Evolutionary conservation across 139 green algal genomes (phyloP), one percentile per base, ranked within the genome.

Genomic region (Chlamydomonas schloesseri): DNA sequence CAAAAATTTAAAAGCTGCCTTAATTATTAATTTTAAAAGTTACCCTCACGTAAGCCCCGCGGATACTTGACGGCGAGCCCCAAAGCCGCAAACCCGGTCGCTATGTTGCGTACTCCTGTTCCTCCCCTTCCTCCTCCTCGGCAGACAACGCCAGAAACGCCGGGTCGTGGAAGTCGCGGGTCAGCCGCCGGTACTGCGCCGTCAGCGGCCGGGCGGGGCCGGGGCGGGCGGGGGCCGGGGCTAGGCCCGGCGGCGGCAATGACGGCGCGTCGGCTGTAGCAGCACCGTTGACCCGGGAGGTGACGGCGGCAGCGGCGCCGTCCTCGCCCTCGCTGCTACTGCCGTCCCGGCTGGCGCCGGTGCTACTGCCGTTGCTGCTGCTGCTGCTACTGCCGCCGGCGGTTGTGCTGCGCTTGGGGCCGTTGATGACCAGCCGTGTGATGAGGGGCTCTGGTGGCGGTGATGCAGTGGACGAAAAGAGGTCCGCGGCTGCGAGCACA

Each of bases 111-210:
- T n/a, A n/a, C n/a, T n/a, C n/a, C n/a, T n/a, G n/a, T n/a, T n/a
- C n/a, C n/a, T n/a, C n/a, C n/a, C n/a, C n/a, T n/a, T n/a, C n/a
- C n/a, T n/a, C n/a, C n/a, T n/a, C n/a, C n/a, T n/a, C n/a, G n/a
- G n/a, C n/a, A n/a, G n/a, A n/a, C n/a, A n/a, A n/a, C n/a, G n/a
- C 34, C 10, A 82, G 23, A 37, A 88, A 71, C 23, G 20, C 57
- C 0, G 87, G 81, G 74, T 88, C 55, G n/a, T 90, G 87, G 82
- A 88, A 90, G 69, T 84, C 73, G 6, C 33, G 34, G 17, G 87
- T 88, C 20, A 90, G 67, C 29, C 36, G 23, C 42, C 67, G 57
- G 73, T 88, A 88, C 62, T 78, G 71, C 24, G 60, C 20, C 24
- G 73, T 90, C 36, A 81, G 65, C 31, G 33, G 33, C 17, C 73